Percentiles rank a stretch among this genome's conserved stretches.
Evolutionary conservation across 805 yeast species (phyloP).

Genomic region (Zygosaccharomyces rouxii): DNA sequence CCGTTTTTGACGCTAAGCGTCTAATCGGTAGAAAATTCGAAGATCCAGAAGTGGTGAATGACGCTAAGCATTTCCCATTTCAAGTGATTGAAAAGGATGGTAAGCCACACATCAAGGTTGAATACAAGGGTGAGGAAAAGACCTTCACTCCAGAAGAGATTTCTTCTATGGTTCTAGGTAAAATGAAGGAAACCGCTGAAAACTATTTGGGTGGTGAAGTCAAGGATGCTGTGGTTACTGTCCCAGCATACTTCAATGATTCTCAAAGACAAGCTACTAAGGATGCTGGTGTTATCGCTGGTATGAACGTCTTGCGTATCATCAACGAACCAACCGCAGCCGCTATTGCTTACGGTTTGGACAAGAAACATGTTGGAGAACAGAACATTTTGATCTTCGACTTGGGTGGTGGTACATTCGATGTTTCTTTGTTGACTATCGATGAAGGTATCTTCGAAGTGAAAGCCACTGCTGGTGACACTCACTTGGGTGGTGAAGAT

Average conservation of each 20-base stretch:
- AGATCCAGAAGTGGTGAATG: slow-evolving; percentile 75
- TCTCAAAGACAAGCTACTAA: slow-evolving; percentile 98
- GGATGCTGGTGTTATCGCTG: slow-evolving; percentile 96
- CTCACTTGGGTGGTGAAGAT: slow-evolving; percentile 97
- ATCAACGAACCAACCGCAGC: slow-evolving; percentile 98
- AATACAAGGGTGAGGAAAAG: slow-evolving; percentile 80
- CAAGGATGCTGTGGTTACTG: slow-evolving; percentile 90
- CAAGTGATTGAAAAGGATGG: slow-evolving; percentile 66
- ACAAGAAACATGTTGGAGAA: slow-evolving; percentile 69
- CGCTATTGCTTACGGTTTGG: slow-evolving; percentile 94
- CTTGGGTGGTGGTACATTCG: slow-evolving; percentile 97
- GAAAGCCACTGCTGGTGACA: slow-evolving; percentile 71
- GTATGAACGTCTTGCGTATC: slow-evolving; percentile 89
- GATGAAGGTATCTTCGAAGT: slow-evolving; percentile 97
- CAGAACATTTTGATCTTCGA: slow-evolving; percentile 88
- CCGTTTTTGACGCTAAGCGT: slow-evolving; percentile 90
- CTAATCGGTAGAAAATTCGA: slow-evolving; percentile 83
- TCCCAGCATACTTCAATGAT: slow-evolving; percentile 96
- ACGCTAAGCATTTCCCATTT: slow-evolving; percentile 84
- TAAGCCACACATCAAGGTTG: slow-evolving; percentile 78
- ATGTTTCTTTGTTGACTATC: slow-evolving; percentile 86
- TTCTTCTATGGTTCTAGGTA: slow-evolving; percentile 84
- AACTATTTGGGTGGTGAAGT: slow-evolving; percentile 76
- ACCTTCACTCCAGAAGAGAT: slow-evolving; percentile 91
- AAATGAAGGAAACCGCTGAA: slow-evolving; percentile 92